Conservation (phyloP, 768 basidiomycete genomes). For the Coprinopsis marcescibilis region DNA sequence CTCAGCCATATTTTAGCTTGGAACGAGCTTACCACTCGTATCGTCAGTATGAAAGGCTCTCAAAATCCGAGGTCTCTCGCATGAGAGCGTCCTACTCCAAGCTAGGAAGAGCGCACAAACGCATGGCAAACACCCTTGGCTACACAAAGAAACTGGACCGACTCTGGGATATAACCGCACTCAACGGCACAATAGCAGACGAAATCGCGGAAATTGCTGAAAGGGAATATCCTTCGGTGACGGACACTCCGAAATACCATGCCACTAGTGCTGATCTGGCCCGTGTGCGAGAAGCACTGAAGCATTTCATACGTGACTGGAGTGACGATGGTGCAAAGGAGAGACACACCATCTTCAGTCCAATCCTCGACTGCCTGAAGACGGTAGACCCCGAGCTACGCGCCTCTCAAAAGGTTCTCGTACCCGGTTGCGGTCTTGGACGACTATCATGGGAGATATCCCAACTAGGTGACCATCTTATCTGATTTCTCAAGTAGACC, state of each 20-base stretch:
- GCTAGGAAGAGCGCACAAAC: slow-evolving; percentile 41
- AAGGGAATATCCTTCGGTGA: slow-evolving; percentile 18
- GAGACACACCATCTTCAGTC: slow-evolving; percentile 48
- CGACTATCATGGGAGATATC: slow-evolving; percentile 68
- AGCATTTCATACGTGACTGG: slow-evolving; percentile 72
- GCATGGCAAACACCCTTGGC: slow-evolving; percentile 44
- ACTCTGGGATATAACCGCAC: slow-evolving; percentile 33
- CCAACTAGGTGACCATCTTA: slow-evolving; percentile 36
- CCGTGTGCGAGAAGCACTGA: slow-evolving; percentile 52
- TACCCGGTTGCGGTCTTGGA: slow-evolving; percentile 61
- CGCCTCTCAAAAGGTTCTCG: slow-evolving; percentile 38
- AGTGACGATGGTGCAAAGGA: slow-evolving; percentile 51
- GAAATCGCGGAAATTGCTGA: slow-evolving; percentile 33
- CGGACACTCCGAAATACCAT: slow-evolving; percentile 10
- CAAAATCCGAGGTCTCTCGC: slow-evolving; percentile 32
- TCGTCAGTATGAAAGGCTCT: slow-evolving; percentile 35
- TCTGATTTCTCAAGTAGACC: not conserved
- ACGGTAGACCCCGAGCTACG: slow-evolving; percentile 24
- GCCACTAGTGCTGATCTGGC: slow-evolving; percentile 33
- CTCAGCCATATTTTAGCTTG: slow-evolving; percentile 32
- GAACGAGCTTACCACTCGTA: slow-evolving; percentile 39
- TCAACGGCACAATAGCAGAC: slow-evolving; percentile 33
- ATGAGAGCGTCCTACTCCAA: slow-evolving; percentile 40
- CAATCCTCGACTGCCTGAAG: slow-evolving; percentile 46
- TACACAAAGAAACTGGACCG: slow-evolving; percentile 49